These are phyloP conservation scores for Phytophthora pini DNA, from an alignment of 352 stramenopile species.

Conservation along the genomic window DNA sequence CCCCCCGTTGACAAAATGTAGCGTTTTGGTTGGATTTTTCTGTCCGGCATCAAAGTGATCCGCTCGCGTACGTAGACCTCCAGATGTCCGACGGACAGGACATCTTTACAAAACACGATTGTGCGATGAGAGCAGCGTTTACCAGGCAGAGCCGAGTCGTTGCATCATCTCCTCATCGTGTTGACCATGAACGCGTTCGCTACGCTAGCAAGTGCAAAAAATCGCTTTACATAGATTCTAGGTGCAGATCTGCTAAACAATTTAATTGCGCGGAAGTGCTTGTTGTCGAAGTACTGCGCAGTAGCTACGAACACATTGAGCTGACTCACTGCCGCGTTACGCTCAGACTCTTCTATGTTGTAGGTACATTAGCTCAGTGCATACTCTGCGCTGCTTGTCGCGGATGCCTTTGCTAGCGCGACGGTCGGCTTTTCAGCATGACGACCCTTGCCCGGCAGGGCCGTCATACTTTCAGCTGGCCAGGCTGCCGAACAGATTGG, in stretches of 20 bases:
- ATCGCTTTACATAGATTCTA: background rate
- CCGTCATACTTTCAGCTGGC: constrained; percentile 2
- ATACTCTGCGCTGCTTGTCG: constrained; percentile 15
- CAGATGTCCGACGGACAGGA: too few relatives aligned
- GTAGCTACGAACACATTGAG: background rate
- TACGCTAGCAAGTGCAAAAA: background rate
- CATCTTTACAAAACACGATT: background rate
- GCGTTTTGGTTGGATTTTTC: background rate
- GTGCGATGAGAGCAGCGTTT: background rate
- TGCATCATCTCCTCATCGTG: background rate
- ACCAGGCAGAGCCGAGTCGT: background rate
- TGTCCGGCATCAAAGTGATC: background rate
- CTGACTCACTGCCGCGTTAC: too few relatives aligned
- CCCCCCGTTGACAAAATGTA: too few relatives aligned
- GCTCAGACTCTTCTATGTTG: constrained; percentile 14
- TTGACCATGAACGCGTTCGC: background rate
- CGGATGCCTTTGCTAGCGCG: constrained; percentile 17
- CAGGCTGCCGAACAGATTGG: constrained; percentile 17
- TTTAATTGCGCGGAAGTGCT: background rate
- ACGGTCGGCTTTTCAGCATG: background rate
- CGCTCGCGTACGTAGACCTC: background rate
- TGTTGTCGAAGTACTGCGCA: background rate
- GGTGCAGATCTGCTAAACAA: background rate
- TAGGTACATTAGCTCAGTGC: constrained; percentile 22
- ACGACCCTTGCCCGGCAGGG: background rate